These are phyloP conservation scores for Mycena haematopus DNA, from an alignment of 768 basidiomycete genomes.

Conservation along the genomic window DNA sequence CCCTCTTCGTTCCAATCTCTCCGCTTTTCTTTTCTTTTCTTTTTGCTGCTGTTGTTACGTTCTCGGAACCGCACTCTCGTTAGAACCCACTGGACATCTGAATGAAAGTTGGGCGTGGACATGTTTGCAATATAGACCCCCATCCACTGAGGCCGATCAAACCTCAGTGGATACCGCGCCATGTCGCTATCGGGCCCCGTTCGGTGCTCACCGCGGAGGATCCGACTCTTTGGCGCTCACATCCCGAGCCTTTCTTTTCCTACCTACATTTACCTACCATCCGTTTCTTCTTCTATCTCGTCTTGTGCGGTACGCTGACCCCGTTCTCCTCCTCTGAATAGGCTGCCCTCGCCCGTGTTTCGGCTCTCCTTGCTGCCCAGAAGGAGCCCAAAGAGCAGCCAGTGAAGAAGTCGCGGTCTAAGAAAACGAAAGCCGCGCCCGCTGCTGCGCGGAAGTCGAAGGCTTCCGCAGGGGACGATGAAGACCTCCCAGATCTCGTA, in stretches of 20 bases:
- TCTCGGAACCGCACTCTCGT: conserved; percentile 69
- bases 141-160: conserved; percentile 64
- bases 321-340: conserved; percentile 36
- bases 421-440: conserved; percentile 54
- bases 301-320: conserved; percentile 7
- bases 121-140: conserved; percentile 81
- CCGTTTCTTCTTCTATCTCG: conserved; percentile 28
- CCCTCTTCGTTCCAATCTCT: conserved; percentile 18
- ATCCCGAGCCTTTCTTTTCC: conserved; percentile 36
- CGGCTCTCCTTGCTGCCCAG: conserved; percentile 72
- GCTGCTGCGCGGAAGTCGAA: conserved; percentile 27
- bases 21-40: conserved; percentile 13
- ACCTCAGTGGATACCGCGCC: conserved; percentile 60
- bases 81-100: conserved; percentile 89
- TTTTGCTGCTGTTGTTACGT: not conserved
- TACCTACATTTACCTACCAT: conserved; percentile 24
- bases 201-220: conserved; percentile 60
- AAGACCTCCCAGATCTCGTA: conserved; percentile 28
- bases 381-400: conserved; percentile 71
- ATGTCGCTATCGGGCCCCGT: conserved; percentile 84
- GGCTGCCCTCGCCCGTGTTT: conserved; percentile 80
- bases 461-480: conserved; percentile 23
- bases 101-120: conserved; percentile 93
- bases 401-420: conserved; percentile 75
- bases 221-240: conserved; percentile 81